Evolutionary conservation across 768 basidiomycete species (phyloP), one percentile per base, ranked within the genome.

Genomic region (Termitomyces sp.): DNA sequence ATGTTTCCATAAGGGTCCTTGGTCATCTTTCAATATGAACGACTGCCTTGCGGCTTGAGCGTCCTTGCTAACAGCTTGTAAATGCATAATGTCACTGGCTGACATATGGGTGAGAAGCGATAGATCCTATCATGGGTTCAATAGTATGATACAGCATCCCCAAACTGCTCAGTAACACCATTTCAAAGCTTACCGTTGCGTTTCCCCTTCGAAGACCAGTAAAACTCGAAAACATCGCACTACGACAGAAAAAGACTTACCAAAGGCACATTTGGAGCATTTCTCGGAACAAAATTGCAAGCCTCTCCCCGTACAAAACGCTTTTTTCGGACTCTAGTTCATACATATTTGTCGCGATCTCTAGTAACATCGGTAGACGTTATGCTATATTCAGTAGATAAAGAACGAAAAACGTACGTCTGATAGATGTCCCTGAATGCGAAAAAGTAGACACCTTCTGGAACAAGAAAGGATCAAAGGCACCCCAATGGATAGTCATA

Each of bases 211-310:
- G n/a, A 20, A 51, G 12, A 51, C 3, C 6, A 52, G 22, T 36
- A 18, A n/a, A 33, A 4, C 46, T 27, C 4, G 0, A 27, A 42
- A 49, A 8, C 18, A 20, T 34, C 20, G 2, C 54, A 54, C 51
- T 34, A 22, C 27, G 45, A 27, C 20, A 41, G 13, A 52, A 3
- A 54, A 2, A 27, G 47, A 62, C 74, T 55, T 57, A 87, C 92
- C 93, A 94, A 27, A 94, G 79, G 71, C 90, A 91, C 84, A 95
- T 93, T 67, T 94, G 91, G 8, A 91, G 77, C 89, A 95, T 93
- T 70, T 93, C 89, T 56, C 79, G 81, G 72, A 93, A 93, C 15
- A 94, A 68, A 0, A 88, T 75, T 34, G 76, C 73, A 18, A 92
- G 73, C 59, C 86, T 85, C 16, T 77, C 75, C 0, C 80, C 70